Percentiles rank a stretch among this genome's conserved stretches.
Evolutionary conservation across 768 basidiomycete species (phyloP).

Genomic region (Psilocybe tampanensis): DNA sequence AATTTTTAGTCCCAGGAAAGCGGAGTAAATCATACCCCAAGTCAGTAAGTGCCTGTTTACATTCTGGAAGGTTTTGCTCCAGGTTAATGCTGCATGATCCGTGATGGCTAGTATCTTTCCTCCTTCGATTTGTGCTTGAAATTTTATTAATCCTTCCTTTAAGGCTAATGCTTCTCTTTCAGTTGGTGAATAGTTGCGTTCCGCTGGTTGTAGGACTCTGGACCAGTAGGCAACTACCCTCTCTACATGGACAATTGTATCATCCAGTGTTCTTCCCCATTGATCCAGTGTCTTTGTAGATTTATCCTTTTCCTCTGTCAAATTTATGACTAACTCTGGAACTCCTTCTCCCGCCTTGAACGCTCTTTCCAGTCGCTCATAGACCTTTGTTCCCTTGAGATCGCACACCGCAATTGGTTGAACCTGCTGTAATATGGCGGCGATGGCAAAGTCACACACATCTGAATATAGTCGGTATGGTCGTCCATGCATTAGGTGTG

Average conservation of each 20-base stretch:
- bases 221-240: constrained; percentile 20
- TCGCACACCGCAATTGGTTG: constrained; percentile 30
- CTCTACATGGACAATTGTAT: constrained; percentile 31
- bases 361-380: constrained; percentile 25
- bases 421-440: constrained; percentile 32
- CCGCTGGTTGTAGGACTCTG: constrained; percentile 30
- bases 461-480: constrained; percentile 41
- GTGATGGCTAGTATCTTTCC: constrained; percentile 30
- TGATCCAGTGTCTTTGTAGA: too few relatives aligned
- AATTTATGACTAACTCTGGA: constrained; percentile 21
- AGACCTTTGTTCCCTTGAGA: constrained; percentile 27
- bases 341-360: constrained; percentile 18
- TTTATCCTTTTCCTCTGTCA: constrained; percentile 19
- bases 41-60: constrained; percentile 35
- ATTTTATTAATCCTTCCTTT: constrained; percentile 39
- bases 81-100: constrained; percentile 36
- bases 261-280: constrained; percentile 28
- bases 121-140: constrained; percentile 38
- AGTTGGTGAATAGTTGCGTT: constrained; percentile 38
- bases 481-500: not conserved
- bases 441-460: constrained; percentile 31
- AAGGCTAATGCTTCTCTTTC: constrained; percentile 40
- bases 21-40: constrained; percentile 37
- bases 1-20: constrained; percentile 35
- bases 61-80: constrained; percentile 40